Conservation (phyloP, 2,329 filamentous ascomycete species). For the Lasiodiplodia sp. region DNA sequence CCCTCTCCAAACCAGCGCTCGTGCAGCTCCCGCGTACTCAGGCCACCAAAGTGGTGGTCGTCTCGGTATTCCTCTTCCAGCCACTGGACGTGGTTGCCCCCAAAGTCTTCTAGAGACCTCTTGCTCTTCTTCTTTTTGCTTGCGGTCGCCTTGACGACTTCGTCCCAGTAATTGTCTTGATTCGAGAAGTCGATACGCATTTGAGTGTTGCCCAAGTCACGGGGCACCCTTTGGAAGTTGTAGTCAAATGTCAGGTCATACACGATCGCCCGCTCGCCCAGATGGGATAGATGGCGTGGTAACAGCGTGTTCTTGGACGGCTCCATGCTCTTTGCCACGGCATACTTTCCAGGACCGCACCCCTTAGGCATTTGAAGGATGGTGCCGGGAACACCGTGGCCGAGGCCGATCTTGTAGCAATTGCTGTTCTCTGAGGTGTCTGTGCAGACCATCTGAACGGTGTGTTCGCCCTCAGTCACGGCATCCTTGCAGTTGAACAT, state of each 20-base stretch:
- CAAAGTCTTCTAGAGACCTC: slow-evolving; percentile 40
- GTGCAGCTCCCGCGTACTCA: slow-evolving; percentile 42
- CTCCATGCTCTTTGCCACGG: slow-evolving; percentile 45
- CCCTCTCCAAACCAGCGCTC: slow-evolving; percentile 47
- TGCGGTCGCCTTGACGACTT: slow-evolving; percentile 31
- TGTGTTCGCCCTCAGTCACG: slow-evolving; percentile 41
- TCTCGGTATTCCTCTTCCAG: slow-evolving; percentile 51
- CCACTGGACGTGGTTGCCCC: slow-evolving; percentile 46
- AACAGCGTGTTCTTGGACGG: slow-evolving; percentile 34
- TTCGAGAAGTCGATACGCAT: slow-evolving; percentile 33
- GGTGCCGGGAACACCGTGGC: slow-evolving; percentile 47
- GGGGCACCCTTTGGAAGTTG: slow-evolving; percentile 30
- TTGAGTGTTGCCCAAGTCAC: slow-evolving; percentile 30
- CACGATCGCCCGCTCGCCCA: slow-evolving; percentile 30
- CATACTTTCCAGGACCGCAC: slow-evolving; percentile 52
- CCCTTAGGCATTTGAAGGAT: slow-evolving; percentile 52
- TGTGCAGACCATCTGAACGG: slow-evolving; percentile 49
- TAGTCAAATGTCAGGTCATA: slow-evolving; percentile 34
- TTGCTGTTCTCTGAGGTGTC: slow-evolving; percentile 45
- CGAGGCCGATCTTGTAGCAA: slow-evolving; percentile 48
- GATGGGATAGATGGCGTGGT: slow-evolving; percentile 34
- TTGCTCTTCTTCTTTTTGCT: slow-evolving; percentile 39
- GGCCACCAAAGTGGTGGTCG: slow-evolving; percentile 40
- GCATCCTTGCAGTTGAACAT: slow-evolving; percentile 48
- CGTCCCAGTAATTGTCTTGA: slow-evolving; percentile 32